Conservation (phyloP, 768 basidiomycete species). For the Hemileccinum impolitum region DNA sequence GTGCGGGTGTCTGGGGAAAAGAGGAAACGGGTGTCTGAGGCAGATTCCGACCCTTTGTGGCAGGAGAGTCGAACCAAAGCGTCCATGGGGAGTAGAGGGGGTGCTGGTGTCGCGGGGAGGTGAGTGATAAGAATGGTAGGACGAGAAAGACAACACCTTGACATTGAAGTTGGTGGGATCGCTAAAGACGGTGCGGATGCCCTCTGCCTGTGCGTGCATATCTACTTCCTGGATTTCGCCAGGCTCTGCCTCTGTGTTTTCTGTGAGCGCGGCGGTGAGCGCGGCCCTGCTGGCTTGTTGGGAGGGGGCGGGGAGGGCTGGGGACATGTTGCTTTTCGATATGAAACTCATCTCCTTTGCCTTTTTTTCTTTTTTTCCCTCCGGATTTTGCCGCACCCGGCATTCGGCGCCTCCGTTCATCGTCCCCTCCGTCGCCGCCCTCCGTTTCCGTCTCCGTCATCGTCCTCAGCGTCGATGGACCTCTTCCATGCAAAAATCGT, state of each 20-base stretch:
- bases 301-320: constrained; percentile 53
- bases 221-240: constrained; percentile 87
- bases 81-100: constrained; percentile 95
- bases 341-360: too few relatives aligned
- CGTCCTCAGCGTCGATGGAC: constrained; percentile 46
- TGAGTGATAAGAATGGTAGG: background rate
- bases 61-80: constrained; percentile 96
- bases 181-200: constrained; percentile 89
- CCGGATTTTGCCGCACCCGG: constrained; percentile 27
- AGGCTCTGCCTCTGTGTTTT: constrained; percentile 59
- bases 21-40: constrained; percentile 80
- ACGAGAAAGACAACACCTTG: constrained; percentile 57
- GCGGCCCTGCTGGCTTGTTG: constrained; percentile 80
- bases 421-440: too few relatives aligned
- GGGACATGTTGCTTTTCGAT: background rate
- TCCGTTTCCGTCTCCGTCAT: background rate
- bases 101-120: constrained; percentile 52
- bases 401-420: background rate
- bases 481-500: constrained; percentile 75
- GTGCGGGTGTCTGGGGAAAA: constrained; percentile 70
- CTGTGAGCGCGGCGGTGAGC: constrained; percentile 67
- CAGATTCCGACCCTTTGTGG: constrained; percentile 85
- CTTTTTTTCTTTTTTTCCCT: background rate
- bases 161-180: constrained; percentile 94
- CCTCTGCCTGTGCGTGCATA: constrained; percentile 79